Base-by-base conservation (phyloP, 495 filamentous ascomycete species). In the Tirmania nivea region DNA sequence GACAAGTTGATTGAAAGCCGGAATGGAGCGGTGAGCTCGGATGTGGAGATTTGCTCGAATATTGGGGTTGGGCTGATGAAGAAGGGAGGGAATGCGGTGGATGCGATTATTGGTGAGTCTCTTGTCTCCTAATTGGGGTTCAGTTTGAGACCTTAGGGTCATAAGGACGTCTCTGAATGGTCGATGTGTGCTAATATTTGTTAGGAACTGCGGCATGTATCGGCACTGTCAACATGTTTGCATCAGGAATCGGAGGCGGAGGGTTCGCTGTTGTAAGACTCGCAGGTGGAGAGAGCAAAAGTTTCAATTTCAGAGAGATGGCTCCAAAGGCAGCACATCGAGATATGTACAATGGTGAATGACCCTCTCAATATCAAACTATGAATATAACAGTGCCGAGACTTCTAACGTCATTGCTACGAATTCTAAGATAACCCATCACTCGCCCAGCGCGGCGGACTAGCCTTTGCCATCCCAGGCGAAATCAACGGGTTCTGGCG, bases 301-400 rank as follows among this genome's bases (percentile, higher is more conserved):
- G 54, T 48, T 64, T 64, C 50, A 64, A 64, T 55, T 64, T 64
- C 37, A 50, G 62, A 10, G 62, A 64, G 52, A 55, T 51, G 50
- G 62, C 62, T 0, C 62, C 62, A 8, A 56, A 49, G 19, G 53
- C 36, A 21, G 57, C 58, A 9, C 48, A 47, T 0, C 54, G 62
- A n/a, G 50, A 64, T 45, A 64, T 64, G 62, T 64, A 61, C 51
- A n/a, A 56, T 35, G 51, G 60, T 62, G 53, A n/a, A 14, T 31
- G 25, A 31, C 25, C 25, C 25, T 31, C 25, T 5, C 25, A 31
- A 31, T n/a, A n/a, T 31, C 25, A 31, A 31, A 31, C 7, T 31
- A 31, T 7, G 2, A 31, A 31, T 31, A 31, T 31, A 25, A 7
- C 4, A 31, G 0, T 31, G 39, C 39, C 39, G 17, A 45, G 12